Conservation (phyloP, 305 asterid species). For the Andrographis paniculata region DNA sequence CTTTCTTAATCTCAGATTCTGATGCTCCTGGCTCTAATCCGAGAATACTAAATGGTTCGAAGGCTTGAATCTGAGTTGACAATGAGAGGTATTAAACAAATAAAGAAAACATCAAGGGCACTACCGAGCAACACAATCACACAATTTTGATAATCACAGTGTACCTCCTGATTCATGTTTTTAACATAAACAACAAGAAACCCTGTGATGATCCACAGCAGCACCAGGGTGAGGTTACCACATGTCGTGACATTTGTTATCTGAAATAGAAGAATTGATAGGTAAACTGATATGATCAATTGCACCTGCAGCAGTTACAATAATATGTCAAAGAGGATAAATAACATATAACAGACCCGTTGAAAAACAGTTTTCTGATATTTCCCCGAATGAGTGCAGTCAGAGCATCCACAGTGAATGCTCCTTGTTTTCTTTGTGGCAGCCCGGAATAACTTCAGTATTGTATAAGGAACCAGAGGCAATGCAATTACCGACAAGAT, state of each 20-base stretch:
- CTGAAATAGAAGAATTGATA: conserved; percentile 30
- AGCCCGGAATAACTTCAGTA: conserved; percentile 56
- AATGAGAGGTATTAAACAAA: background rate
- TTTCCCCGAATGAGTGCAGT: conserved; percentile 65
- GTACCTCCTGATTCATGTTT: conserved; percentile 70
- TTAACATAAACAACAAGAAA: conserved; percentile 57
- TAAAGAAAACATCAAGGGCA: no score
- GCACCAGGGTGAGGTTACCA: conserved; percentile 59
- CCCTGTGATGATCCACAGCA: conserved; percentile 67
- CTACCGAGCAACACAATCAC: no score
- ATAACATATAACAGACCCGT: conserved; percentile 34
- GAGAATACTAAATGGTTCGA: conserved; percentile 93
- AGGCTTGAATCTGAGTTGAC: conserved; percentile 54
- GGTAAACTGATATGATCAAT: conserved; percentile 7
- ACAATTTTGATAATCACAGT: conserved; percentile 5
- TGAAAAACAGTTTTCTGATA: conserved; percentile 46
- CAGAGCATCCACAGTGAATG: conserved; percentile 76
- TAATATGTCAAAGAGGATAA: conserved; percentile 6
- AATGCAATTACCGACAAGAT: conserved; percentile 65
- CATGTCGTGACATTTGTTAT: conserved; percentile 50
- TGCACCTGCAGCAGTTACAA: conserved; percentile 3
- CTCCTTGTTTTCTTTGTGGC: conserved; percentile 52
- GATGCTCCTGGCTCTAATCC: conserved; percentile 90
- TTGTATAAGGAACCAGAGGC: conserved; percentile 81
- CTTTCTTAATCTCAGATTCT: conserved; percentile 86